Base-by-base conservation (phyloP, 257 asterid species). In the Misopates orontium region DNA sequence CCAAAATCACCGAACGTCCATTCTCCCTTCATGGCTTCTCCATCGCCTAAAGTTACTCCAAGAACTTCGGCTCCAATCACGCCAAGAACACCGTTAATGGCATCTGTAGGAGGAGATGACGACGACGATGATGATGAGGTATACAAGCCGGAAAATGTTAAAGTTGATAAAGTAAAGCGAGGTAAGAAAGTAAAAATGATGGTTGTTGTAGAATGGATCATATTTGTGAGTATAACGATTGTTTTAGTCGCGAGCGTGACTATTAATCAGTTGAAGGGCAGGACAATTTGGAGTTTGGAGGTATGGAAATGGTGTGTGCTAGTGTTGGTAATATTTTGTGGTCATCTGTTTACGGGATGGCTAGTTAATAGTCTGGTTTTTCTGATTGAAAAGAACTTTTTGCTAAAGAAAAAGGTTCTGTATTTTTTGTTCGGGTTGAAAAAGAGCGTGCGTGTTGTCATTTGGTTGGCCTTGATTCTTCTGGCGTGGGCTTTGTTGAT, bases 261-360 rank as follows among this genome's bases (percentile, higher is more conserved):
- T 0, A 58, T 87, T 56, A 4, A 54, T n/a, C 64, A 69, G 78
- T 20, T 85, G 3, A 56, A 32, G 4, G 5, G 42, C 10, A 16
- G 22, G 8, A 1, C 25, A 0, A 55, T 76, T 13, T 83, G 82
- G 88, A 69, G 84, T 8, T 60, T 87, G 71, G 67, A 58, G 20
- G 4, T 87, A 20, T 90, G 97, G 97, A 90, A 74, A 74, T 85
- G 90, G 95, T 79, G 81, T 66, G 86, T 85, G 1, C 22, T 87
- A 1, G 78, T 70, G 4, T 60, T 87, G 71, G 91, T 78, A 0
- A 77, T 86, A 20, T 72, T 83, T 21, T 86, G 97, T 66, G 97
- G 97, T 64, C 88, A 79, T 40, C 8, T 90, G 45, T 77, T 87
- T 10, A 80, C 91, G 0, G 83, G 68, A 23, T 90, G 97, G 95